Evolutionary conservation across 2,329 filamentous ascomycete species (phyloP).

Genomic region (Penicillium sclerotigenum): DNA sequence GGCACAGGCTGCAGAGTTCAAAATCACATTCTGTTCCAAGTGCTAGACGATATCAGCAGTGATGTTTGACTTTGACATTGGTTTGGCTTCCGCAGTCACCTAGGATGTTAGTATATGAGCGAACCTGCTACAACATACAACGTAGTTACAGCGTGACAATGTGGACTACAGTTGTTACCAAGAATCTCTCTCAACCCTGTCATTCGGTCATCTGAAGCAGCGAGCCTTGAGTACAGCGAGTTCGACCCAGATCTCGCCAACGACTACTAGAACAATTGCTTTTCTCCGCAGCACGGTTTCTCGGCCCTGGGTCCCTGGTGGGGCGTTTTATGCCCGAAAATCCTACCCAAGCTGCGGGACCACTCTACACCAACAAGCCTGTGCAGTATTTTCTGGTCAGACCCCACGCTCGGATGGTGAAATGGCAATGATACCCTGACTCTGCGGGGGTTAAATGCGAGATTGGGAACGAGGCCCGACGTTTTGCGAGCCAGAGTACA

Average conservation of each 20-base stretch:
- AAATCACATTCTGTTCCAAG: conserved; percentile 43
- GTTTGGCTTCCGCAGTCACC: too few relatives aligned
- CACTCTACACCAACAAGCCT: background rate
- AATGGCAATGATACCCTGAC: background rate
- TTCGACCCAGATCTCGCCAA: background rate
- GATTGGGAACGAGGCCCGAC: background rate
- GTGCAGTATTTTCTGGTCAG: background rate
- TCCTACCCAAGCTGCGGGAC: background rate
- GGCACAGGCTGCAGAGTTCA: conserved; percentile 39
- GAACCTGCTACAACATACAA: too few relatives aligned
- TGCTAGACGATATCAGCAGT: conserved; percentile 40
- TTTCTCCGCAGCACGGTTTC: background rate
- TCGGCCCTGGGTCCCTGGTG: background rate
- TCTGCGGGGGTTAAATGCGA: background rate
- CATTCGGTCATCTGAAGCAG: background rate
- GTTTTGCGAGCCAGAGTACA: background rate
- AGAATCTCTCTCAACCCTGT: background rate
- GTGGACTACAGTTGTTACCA: background rate
- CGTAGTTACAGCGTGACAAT: too few relatives aligned
- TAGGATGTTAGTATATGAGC: background rate
- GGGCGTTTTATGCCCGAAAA: background rate
- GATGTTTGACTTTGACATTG: conserved; percentile 17
- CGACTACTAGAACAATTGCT: too few relatives aligned
- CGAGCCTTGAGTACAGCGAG: background rate
- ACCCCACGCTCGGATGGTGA: background rate